Evolutionary conservation across 2,329 filamentous ascomycete genomes (phyloP), one percentile per base, ranked within the genome.

Genomic region (Exophiala sp.): DNA sequence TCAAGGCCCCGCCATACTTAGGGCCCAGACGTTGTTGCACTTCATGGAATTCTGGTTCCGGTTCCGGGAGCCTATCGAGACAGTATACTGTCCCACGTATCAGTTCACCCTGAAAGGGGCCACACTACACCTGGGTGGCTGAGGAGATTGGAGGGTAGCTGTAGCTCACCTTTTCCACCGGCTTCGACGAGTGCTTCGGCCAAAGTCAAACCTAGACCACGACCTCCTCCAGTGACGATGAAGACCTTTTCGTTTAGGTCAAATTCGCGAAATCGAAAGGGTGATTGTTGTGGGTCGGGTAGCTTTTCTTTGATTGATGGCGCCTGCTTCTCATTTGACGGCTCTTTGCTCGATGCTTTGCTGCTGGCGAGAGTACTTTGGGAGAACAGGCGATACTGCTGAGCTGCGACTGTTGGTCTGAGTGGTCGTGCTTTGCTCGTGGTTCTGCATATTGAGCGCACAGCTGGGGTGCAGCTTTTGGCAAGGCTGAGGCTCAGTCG

Each of bases 181-280:
- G 74, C 73, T 63, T 78, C 73, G 44, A 75, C 70, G 47, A 78
- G 62, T 11, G 72, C 74, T 61, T 76, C 72, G 5, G 73, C 75
- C 65, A 78, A 72, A 6, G 69, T 67, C 18, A 76, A 61, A 18
- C 74, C 74, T 5, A 76, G 61, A n/a, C 74, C 73, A 42, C 72
- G 65, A 3, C 66, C 74, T 32, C 72, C 74, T 11, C 74, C 73
- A 0, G 73, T 76, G 45, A 76, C 67, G 29, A 70, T 67, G 52
- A 69, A 72, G 42, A 75, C 71, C 36, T 69, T 70, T 38, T 65
- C 69, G 41, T 70, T 64, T 8, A 76, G 65, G 49, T 74, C 71
- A 55, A 75, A 75, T 49, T 76, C 73, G 32, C 65, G 62, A 53
- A 74, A 72, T 29, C 69, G 69, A n/a, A 66, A 64, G 2, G 63